Evolutionary conservation across 2,329 filamentous ascomycete genomes (phyloP), one percentile per base, ranked within the genome.

Genomic region (Aspergillus eucalypticola): DNA sequence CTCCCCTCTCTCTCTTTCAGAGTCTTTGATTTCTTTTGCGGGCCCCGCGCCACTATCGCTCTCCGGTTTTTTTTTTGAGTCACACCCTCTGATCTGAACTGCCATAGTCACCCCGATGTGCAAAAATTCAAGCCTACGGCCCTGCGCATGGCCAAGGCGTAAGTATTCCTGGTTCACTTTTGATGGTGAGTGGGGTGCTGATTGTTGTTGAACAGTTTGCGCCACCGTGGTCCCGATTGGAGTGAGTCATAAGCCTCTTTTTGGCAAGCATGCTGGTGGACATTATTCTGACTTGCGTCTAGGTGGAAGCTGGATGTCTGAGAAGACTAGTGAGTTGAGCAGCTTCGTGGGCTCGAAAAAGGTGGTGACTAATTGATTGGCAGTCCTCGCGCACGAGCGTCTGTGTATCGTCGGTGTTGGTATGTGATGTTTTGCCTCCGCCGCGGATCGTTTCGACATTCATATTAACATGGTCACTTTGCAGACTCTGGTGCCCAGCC

Each of bases 151-250:
- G 88, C 92, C 68, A 97, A 97, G 85, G 90, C 91, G 92, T 96
- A 86, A 79, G 90, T 86, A 52, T 56, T 23, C 48, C 39, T n/a
- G 32, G 50, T 41, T 21, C 35, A 17, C 46, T 51, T 46, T 48
- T 39, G 54, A 46, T 44, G 32, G 11, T 23, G n/a, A 54, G 60
- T 55, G 62, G 61, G 39, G 59, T 42, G 59, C 67, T 76, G 81
- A 82, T 67, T 67, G 66, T 1, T 59, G 61, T 67, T 72, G 68
- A 13, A 70, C 76, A 96, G 92, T 76, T 86, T 97, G 75, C 92
- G 96, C 72, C 95, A 99, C 81, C 89, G 95, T 79, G 95, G 95
- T 71, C 95, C 95, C 73, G 95, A 99, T 83, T 99, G 95, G 95
- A 96, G 92, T 95, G 83, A 89, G 90, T 86, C 71, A 73, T 64